phyloP scores from a whole-genome alignment of 768 basidiomycete species.

The Neoboletus subvelutipes region DNA sequence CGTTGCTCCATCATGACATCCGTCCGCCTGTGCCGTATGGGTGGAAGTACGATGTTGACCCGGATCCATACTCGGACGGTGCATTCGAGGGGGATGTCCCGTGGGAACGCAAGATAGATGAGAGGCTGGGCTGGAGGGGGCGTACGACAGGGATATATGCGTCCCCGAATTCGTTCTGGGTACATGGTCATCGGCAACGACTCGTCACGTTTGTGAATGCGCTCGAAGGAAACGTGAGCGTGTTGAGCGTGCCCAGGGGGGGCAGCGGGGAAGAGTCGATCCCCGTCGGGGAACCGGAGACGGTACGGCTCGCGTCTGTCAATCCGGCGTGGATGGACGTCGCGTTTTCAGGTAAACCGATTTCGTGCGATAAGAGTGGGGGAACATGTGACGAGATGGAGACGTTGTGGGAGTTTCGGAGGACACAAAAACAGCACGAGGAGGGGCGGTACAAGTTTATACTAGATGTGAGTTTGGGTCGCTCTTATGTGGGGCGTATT shows the following conservation, averaged over 20 bases:
- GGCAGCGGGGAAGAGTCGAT: conserved; percentile 18
- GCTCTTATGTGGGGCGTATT: background rate
- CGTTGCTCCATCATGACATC: conserved; percentile 54
- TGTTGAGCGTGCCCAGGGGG: no score
- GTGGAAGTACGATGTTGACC: no score
- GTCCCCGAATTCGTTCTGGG: conserved; percentile 47
- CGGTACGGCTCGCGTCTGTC: no score
- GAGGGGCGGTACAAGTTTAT: conserved; percentile 63
- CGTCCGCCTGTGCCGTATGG: conserved; percentile 47
- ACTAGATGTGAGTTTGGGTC: conserved; percentile 45
- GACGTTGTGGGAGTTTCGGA: conserved; percentile 56
- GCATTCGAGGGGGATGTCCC: no score
- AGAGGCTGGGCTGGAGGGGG: conserved; percentile 76
- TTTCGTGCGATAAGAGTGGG: conserved; percentile 36
- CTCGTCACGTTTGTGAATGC: conserved; percentile 46
- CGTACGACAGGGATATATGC: no score
- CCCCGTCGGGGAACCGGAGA: conserved; percentile 32
- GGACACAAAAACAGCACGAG: conserved; percentile 42
- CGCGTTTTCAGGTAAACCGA: conserved; percentile 49
- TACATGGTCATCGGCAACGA: conserved; percentile 47
- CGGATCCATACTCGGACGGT: conserved; percentile 19
- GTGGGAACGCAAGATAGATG: conserved; percentile 64
- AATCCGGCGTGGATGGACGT: no score
- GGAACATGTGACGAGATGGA: no score
- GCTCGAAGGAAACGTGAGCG: no score